Conservation (phyloP, 2,329 filamentous ascomycete genomes). For the Aspergillus costaricaensis region DNA sequence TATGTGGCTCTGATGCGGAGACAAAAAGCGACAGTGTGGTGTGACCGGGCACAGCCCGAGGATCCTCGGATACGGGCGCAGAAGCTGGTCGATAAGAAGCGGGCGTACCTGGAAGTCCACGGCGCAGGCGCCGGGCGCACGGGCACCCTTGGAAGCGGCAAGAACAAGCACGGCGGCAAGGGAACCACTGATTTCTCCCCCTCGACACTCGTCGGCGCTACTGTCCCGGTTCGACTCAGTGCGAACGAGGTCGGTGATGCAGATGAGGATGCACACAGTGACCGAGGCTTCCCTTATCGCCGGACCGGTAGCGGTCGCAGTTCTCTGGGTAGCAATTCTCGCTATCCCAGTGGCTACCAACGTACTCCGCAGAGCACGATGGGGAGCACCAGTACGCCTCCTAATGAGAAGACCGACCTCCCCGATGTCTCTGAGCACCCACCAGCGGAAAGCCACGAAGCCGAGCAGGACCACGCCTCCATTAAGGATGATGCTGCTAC, state of each 20-base stretch:
- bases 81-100: slow-evolving; percentile 82
- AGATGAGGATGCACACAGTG: slow-evolving; percentile 62
- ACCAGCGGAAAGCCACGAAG: slow-evolving; percentile 30
- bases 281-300: slow-evolving; percentile 48
- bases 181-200: slow-evolving; percentile 77
- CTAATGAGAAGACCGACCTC: slow-evolving; percentile 45
- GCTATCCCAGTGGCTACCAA: slow-evolving; percentile 49
- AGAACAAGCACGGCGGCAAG: slow-evolving; percentile 86
- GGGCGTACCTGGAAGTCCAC: slow-evolving; percentile 80
- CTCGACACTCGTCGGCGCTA: slow-evolving; percentile 72
- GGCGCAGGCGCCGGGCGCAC: slow-evolving; percentile 59
- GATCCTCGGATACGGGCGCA: slow-evolving; percentile 81
- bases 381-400: slow-evolving; percentile 57
- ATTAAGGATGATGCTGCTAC: slow-evolving; percentile 33
- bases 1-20: slow-evolving; percentile 96
- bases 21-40: slow-evolving; percentile 98
- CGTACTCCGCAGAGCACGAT: slow-evolving; percentile 44
- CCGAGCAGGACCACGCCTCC: slow-evolving; percentile 30
- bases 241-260: slow-evolving; percentile 94
- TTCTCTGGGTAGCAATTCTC: slow-evolving; percentile 53
- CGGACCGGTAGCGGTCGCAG: slow-evolving; percentile 61
- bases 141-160: slow-evolving; percentile 67
- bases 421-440: slow-evolving; percentile 46
- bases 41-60: slow-evolving; percentile 88
- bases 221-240: slow-evolving; percentile 86